These are phyloP conservation scores for Infundibulicybe gibba DNA, from an alignment of 768 basidiomycete genomes.

Conservation along the genomic window DNA sequence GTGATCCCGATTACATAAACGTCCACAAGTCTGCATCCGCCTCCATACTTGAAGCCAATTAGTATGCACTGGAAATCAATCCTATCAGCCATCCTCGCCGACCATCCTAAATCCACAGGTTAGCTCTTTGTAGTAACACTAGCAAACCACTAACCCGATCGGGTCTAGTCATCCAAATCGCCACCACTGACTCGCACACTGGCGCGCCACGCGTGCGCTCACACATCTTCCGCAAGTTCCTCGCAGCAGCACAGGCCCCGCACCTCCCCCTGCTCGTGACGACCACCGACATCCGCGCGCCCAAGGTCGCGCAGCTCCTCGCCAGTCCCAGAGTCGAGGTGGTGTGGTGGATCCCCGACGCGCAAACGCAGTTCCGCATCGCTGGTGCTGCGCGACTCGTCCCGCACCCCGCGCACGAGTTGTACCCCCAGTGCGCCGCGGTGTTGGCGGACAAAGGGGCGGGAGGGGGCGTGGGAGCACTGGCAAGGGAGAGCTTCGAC, in stretches of 20 bases:
- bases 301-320: constrained; percentile 60
- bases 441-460: constrained; percentile 8
- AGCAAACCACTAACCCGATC: neutral
- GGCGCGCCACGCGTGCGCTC: constrained; percentile 60
- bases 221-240: constrained; percentile 56
- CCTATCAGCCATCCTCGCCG: too few species aligned
- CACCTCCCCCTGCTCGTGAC: constrained; percentile 58
- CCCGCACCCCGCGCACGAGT: constrained; percentile 38
- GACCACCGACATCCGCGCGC: constrained; percentile 70
- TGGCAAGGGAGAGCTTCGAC: constrained; percentile 42
- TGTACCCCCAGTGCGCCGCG: constrained; percentile 28
- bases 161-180: constrained; percentile 54
- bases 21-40: too few species aligned
- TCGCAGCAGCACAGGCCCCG: constrained; percentile 38
- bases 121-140: neutral
- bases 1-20: too few species aligned
- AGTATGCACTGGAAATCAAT: too few species aligned
- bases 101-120: constrained; percentile 2
- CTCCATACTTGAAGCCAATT: too few species aligned
- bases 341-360: constrained; percentile 70
- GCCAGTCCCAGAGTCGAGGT: constrained; percentile 51
- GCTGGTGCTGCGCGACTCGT: constrained; percentile 53
- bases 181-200: constrained; percentile 43
- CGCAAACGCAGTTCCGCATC: constrained; percentile 74
- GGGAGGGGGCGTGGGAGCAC: constrained; percentile 20